Evolutionary conservation across 495 filamentous ascomycete species (phyloP), one percentile per base, ranked within the genome.

Genomic region (Penicillium diatomitis): DNA sequence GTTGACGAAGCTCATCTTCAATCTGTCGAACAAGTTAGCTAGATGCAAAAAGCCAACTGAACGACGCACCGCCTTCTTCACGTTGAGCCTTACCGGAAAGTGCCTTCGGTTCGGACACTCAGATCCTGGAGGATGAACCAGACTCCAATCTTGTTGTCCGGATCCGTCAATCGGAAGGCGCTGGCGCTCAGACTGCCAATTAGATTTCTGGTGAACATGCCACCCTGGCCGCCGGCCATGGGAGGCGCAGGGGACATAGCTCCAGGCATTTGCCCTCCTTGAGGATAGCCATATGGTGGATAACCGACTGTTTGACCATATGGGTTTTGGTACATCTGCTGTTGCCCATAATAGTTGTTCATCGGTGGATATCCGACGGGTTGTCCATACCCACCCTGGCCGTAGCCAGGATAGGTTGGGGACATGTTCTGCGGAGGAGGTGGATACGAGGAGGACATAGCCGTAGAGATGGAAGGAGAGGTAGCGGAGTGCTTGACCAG

Each of bases 61-160:
- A 2, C 20, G 20, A 20, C 20, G 2, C 20, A 20, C 20, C 20
- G 20, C 20, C 20, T n/a, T 3, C 38, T 6, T 32, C 44, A 48
- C 8, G 1, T 35, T 42, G 33, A 41, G 6, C 57, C 78, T 53
- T 78, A 94, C 90, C 90, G 78, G 69, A 96, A 98, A 46, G 69
- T 73, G 10, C 92, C 92, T 64, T 98, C 92, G 6, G 89, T 96
- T 41, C 92, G 75, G 29, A 98, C 90, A 57, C 88, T 95, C 8
- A 98, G 70, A 72, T 98, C 92, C 66, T 96, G 92, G 37, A 97
- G 73, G 51, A 98, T 87, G 55, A 98, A 98, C 92, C 92, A 98
- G 41, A 95, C 90, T 7, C 90, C 90, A 49, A 88, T 84, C 63
- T 89, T 86, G 53, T 89, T 84, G 37, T 86, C 79, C 0, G 84